Conservation (phyloP, 2,329 filamentous ascomycete genomes). For the Mariannaea sp. region DNA sequence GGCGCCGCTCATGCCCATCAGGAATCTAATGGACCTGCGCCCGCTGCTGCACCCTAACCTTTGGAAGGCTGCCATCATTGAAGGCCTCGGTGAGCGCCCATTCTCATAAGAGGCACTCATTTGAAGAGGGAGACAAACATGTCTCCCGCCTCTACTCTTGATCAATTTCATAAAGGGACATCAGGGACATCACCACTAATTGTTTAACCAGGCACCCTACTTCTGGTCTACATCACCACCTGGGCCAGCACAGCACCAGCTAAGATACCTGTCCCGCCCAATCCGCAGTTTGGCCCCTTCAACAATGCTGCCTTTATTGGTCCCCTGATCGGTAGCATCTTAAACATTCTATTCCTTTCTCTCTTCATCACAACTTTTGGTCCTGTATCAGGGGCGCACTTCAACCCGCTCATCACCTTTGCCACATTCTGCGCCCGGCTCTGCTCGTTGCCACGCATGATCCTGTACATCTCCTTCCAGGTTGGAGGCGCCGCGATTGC, state of each 20-base stretch:
- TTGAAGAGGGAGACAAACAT: too few relatives aligned
- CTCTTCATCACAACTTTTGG: slow-evolving; percentile 56
- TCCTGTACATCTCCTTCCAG: slow-evolving; percentile 57
- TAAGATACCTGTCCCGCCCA: slow-evolving; percentile 20
- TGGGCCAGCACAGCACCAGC: slow-evolving; percentile 26
- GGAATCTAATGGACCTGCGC: slow-evolving; percentile 42
- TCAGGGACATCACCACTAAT: too few relatives aligned
- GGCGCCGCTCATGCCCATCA: slow-evolving; percentile 45
- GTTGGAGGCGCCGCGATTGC: slow-evolving; percentile 47
- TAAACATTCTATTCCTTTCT: slow-evolving; percentile 44
- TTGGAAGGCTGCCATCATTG: slow-evolving; percentile 49
- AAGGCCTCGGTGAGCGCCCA: slow-evolving; percentile 39
- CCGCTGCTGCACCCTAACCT: slow-evolving; percentile 42
- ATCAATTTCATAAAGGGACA: too few relatives aligned
- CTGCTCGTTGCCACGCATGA: slow-evolving; percentile 53
- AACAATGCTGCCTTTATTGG: slow-evolving; percentile 38
- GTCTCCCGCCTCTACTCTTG: too few relatives aligned
- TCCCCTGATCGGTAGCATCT: slow-evolving; percentile 38
- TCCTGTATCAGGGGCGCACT: slow-evolving; percentile 56
- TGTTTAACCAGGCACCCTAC: slow-evolving; percentile 27
- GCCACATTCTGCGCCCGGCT: slow-evolving; percentile 57
- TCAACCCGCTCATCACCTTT: slow-evolving; percentile 60
- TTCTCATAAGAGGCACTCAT: too few relatives aligned
- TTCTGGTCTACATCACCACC: slow-evolving; percentile 31
- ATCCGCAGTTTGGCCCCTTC: slow-evolving; percentile 25